These are phyloP conservation scores for Coniochaeta sp. DNA, from an alignment of 2,329 filamentous ascomycete species.

Conservation along the genomic window DNA sequence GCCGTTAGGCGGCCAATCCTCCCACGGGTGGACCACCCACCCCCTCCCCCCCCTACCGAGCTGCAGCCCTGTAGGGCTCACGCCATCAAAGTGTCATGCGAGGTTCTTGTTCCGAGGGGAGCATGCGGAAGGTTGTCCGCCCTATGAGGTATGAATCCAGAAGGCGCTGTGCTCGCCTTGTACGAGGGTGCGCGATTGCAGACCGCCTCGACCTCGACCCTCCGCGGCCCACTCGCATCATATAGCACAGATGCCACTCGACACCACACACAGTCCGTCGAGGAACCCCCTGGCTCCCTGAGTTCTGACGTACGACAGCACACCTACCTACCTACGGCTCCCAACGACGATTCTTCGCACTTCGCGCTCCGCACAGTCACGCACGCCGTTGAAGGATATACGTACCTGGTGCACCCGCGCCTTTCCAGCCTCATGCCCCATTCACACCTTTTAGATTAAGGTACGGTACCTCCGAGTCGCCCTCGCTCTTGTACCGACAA, in stretches of 20 bases:
- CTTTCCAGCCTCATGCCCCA: background rate
- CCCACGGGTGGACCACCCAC: background rate
- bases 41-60: background rate
- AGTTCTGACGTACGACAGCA: background rate
- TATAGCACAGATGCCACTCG: background rate
- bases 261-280: background rate
- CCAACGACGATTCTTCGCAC: background rate
- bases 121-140: background rate
- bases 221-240: background rate
- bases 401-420: background rate
- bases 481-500: background rate
- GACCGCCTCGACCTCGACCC: background rate
- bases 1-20: background rate
- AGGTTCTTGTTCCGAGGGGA: background rate
- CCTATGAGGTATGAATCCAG: background rate
- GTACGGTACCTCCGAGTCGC: background rate
- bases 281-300: background rate
- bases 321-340: background rate
- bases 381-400: background rate
- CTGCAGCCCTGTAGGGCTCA: conserved; percentile 2
- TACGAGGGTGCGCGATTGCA: background rate
- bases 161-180: background rate
- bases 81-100: background rate
- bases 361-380: background rate
- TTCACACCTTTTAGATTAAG: background rate